Evolutionary conservation across 352 stramenopile species (phyloP), one percentile per base, ranked within the genome.

Genomic region (Thalassiosira mediterranea): DNA sequence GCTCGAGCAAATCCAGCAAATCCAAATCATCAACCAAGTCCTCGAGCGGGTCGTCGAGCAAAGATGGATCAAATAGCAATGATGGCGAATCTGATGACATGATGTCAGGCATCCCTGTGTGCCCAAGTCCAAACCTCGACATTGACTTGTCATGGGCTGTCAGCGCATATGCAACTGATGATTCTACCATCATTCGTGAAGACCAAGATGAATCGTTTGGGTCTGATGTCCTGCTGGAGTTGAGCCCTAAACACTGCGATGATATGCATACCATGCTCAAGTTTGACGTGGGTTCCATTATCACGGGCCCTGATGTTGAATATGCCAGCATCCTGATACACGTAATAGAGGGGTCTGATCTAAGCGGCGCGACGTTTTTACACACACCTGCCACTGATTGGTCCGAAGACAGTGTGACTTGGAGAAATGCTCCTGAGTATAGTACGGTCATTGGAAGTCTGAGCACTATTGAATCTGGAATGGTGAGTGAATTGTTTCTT

Each of bases 341-440:
- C 32, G 44, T 59, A 8, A 23, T 47, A 15, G 59, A 69, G 26
- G 40, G 32, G 7, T 59, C 40, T 4, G 26, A 59, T 52, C 40
- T 59, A 5, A 47, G 29, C 25, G 59, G 59, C 34, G 59, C 59
- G 13, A 69, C 59, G 15, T 69, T 69, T 52, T 31, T 69, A 28
- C 46, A 58, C 7, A 47, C 59, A 42, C 25, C 26, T 15, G 1
- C 3, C 29, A 8, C 44, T 32, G 59, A 3, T 31, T 69, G 59
- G 59, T 10, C 3, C 0, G 59, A 69, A 53, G 26, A 58, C 28
- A 48, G 4, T 31, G 19, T 69, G 3, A 69, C 40, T 28, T 69
- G 59, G 59, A 21, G 34, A 59, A 69, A 69, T 69, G 8, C 42
- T 48, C 59, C 59, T 29, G 59, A 69, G 28, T 58, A 69, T 48